Conservation (phyloP, 2,329 filamentous ascomycete species). For the Cordyceps tenuipes region DNA sequence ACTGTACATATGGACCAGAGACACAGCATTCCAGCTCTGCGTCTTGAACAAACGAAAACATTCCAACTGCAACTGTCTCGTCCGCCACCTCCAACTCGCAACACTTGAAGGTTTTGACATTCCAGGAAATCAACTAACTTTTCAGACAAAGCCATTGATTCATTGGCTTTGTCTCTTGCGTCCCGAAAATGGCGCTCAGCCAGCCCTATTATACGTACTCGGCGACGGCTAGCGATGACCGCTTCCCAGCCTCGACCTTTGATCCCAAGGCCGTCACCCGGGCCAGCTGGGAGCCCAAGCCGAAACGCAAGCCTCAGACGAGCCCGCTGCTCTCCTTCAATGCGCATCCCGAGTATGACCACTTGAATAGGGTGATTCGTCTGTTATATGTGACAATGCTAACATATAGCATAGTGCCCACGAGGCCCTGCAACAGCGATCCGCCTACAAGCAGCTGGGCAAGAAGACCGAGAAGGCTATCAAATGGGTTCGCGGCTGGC, state of each 20-base stretch:
- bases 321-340: constrained; percentile 79
- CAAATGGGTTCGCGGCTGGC: constrained; percentile 58
- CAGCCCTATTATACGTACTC: constrained; percentile 73
- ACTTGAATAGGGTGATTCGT: background rate
- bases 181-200: constrained; percentile 1
- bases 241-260: constrained; percentile 52
- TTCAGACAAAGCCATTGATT: background rate
- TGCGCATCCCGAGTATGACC: constrained; percentile 69
- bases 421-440: constrained; percentile 54
- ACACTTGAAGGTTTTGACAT: background rate
- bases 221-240: constrained; percentile 37
- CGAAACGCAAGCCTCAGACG: constrained; percentile 54
- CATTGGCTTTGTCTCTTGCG: background rate
- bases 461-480: constrained; percentile 62
- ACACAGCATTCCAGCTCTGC: background rate
- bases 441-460: constrained; percentile 58
- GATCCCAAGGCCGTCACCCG: constrained; percentile 82
- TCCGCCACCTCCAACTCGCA: background rate
- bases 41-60: background rate
- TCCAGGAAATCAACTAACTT: background rate
- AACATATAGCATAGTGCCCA: constrained; percentile 40
- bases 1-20: background rate
- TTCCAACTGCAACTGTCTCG: background rate
- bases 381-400: background rate
- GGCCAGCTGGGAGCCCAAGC: constrained; percentile 62